Base-by-base conservation (phyloP, 2,329 filamentous ascomycete genomes). In the Hypoxylon sp. region DNA sequence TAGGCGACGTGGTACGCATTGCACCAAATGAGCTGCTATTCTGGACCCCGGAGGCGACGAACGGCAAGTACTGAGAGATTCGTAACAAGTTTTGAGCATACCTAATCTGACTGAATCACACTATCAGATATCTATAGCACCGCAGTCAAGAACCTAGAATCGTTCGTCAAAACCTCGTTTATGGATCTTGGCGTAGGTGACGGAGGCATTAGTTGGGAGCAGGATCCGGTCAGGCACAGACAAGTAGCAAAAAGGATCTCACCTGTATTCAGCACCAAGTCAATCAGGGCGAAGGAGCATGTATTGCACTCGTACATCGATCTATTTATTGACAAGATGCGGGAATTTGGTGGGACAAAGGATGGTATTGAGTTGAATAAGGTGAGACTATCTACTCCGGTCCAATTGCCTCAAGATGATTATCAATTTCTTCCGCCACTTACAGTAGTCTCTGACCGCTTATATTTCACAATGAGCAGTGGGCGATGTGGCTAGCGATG, bases 401-500 rank as follows among this genome's bases (percentile, higher is more conserved):
- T 25, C 21, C 21, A 5, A 25, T 25, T 9, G 9, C 21, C 21
- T 25, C 9, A 9, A 25, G 21, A 25, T 25, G 9, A n/a, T n/a
- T n/a, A n/a, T n/a, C n/a, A n/a, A n/a, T n/a, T n/a, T n/a, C n/a
- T n/a, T n/a, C n/a, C n/a, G n/a, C n/a, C n/a, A n/a, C n/a, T n/a
- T n/a, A n/a, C n/a, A n/a, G n/a, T n/a, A n/a, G n/a, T n/a, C 21
- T 5, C 21, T 9, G 21, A 6, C 6, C 5, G 21, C 5, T 25
- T 9, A 25, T 25, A 25, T 25, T 5, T 25, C 21, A 25, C 5
- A 25, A 9, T 9, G 9, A 6, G 9, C 9, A 38, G 41, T 55
- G 46, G 46, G 36, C 37, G 7, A 23, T 47, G 12, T 64, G 61
- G 62, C 37, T 64, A 2, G 51, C 54, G 4, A 41, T 62, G 32